Percentiles rank a stretch among this genome's conserved stretches.
phyloP scores from a whole-genome alignment of 2,329 filamentous ascomycete species.

The Pleomassaria siparia region DNA sequence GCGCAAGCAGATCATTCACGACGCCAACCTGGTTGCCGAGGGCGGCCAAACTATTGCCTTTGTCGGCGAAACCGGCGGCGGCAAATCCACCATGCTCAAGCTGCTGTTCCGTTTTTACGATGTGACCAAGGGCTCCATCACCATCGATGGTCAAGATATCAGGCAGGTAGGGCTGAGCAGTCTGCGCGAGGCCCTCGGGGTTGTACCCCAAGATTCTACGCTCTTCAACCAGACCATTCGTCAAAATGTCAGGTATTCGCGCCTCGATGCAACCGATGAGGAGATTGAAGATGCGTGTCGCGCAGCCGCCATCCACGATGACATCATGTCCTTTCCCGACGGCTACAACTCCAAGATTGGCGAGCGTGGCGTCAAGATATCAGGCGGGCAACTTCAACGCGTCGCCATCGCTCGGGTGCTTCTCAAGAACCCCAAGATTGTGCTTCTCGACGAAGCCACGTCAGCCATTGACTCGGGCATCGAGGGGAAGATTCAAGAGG shows the following conservation, averaged over 20 bases:
- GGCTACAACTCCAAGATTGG: slow-evolving; percentile 44
- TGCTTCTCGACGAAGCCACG: slow-evolving; percentile 86
- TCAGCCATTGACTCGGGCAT: slow-evolving; percentile 79
- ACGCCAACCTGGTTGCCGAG: slow-evolving; percentile 52
- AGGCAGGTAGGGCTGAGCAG: slow-evolving; percentile 60
- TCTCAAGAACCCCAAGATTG: slow-evolving; percentile 76
- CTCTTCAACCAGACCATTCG: slow-evolving; percentile 67
- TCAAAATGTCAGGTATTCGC: slow-evolving; percentile 66
- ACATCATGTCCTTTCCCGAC: slow-evolving; percentile 60
- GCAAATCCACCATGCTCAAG: slow-evolving; percentile 65
- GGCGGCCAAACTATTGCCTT: slow-evolving; percentile 61
- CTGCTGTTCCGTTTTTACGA: slow-evolving; percentile 64
- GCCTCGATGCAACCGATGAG: slow-evolving; percentile 60
- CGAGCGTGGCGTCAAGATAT: slow-evolving; percentile 51
- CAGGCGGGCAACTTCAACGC: slow-evolving; percentile 67
- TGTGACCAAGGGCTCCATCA: slow-evolving; percentile 55
- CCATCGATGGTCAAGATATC: slow-evolving; percentile 62
- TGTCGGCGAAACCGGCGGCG: slow-evolving; percentile 63
- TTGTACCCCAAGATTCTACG: slow-evolving; percentile 65
- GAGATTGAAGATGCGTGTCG: slow-evolving; percentile 63
- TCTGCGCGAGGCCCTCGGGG: slow-evolving; percentile 60
- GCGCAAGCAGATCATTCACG: slow-evolving; percentile 53
- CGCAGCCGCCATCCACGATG: slow-evolving; percentile 65
- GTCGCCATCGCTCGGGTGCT: slow-evolving; percentile 72
- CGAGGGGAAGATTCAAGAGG: slow-evolving; percentile 66